Evolutionary conservation across 2,329 filamentous ascomycete genomes (phyloP), one percentile per base, ranked within the genome.

Genomic region (Xylariaceae sp.): DNA sequence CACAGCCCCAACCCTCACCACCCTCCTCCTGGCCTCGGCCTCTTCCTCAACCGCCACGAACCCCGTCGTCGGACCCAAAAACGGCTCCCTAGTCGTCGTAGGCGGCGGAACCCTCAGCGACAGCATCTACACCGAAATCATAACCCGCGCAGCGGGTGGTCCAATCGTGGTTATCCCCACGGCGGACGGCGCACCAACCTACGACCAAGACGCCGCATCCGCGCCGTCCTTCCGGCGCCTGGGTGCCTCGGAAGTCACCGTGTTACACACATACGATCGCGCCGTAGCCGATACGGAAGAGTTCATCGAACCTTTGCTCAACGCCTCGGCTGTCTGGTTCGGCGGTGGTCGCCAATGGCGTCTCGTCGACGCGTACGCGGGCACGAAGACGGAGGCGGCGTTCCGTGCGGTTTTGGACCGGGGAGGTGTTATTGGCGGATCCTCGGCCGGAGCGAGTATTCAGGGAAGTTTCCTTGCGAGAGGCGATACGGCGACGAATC

Each of bases 311-410:
- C 71, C 69, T 23, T 55, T 73, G 44, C 59, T 55, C 2, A 55
- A 55, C 0, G 71, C 70, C 1, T 56, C 58, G 11, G 71, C 62
- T 2, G 66, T 73, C 11, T 72, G 68, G 66, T 72, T 73, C 56
- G 71, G 68, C 11, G 71, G 71, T 4, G 71, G 71, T 0, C 63
- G 71, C 0, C 70, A 73, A 56, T 73, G 70, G 70, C 69, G 70
- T 1, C 65, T 73, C 1, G 70, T 72, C 0, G 70, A 73, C 49
- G 70, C 70, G 37, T 73, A 73, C 62, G 71, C 70, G 7, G 70
- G 70, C 1, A 72, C 71, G 2, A 63, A 64, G 50, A 62, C 69
- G 4, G 71, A 73, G 65, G 55, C 54, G 1, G 62, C 66, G 11
- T 71, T 73, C 59, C 59, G 58, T 34, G 68, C 61, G 2, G 71